Evolutionary conservation across 768 basidiomycete species (phyloP), one percentile per base, ranked within the genome.

Genomic region (Pleurotus platypus): DNA sequence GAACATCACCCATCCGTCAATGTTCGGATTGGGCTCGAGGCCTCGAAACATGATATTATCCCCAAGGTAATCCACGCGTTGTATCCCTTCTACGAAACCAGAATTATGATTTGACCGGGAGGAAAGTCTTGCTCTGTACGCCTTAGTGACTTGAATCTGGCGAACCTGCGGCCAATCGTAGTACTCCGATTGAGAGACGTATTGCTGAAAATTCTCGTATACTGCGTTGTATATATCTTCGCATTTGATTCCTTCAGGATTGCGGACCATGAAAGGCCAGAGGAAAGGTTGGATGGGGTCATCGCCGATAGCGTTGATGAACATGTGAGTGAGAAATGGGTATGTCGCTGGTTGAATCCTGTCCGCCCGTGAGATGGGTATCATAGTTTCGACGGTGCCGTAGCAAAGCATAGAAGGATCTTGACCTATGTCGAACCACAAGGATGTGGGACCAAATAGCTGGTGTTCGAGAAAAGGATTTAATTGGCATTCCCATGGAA

Each of bases 321-420:
- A 75, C 76, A 88, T 76, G 57, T 78, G 74, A 5, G 80, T 79
- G 46, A 85, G 69, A 57, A 84, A 78, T 0, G 86, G 86, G 64
- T 69, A 79, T 9, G 86, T 85, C 16, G 85, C 86, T 0, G 85
- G 84, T 64, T 87, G 83, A 15, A 77, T 70, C 49, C 68, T 63
- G 59, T 81, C 79, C 2, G 70, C 64, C 1, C 65, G 57, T 13
- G 68, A 59, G 46, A 76, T 66, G 2, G 71, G 70, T 49, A 75
- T 67, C 5, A 67, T 56, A 8, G 62, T 61, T 20, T 63, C 49
- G 38, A 68, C 66, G 11, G 69, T 63, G 22, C 71, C 72, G 37
- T 70, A 71, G 40, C 68, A 64, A 38, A 72, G 61, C 5, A 69
- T 60, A 35, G 61, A 50, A 3, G 62, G 57, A 13, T 60, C 58